A percentile compares a stretch with the other conserved stretches of the same genome.
Evolutionary conservation across 2,329 filamentous ascomycete genomes (phyloP).

Genomic region (Colletotrichum sp.): DNA sequence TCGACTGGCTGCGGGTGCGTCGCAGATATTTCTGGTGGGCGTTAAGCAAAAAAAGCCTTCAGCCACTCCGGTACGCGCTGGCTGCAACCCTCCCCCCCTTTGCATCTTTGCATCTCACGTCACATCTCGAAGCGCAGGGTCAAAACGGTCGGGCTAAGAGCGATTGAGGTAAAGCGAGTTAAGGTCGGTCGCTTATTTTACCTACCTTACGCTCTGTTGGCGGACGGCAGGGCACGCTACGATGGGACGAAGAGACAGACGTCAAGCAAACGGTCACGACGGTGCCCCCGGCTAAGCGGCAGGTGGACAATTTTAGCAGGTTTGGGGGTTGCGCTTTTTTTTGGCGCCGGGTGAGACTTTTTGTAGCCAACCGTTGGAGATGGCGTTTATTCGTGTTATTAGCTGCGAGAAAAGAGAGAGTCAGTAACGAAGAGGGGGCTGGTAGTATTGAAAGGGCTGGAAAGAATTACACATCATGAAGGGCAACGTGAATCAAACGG

Average conservation of each 20-base stretch:
- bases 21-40: conserved; percentile 6
- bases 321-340: background rate
- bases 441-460: background rate
- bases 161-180: background rate
- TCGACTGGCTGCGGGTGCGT: conserved; percentile 3
- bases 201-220: background rate
- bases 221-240: background rate
- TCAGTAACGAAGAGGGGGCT: background rate
- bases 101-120: background rate
- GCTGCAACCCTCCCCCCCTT: background rate
- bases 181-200: background rate
- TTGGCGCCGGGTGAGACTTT: background rate
- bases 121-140: conserved; percentile 1
- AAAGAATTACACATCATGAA: background rate
- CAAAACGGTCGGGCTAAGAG: conserved; percentile 5
- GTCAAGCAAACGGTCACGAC: conserved; percentile 1
- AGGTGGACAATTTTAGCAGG: background rate
- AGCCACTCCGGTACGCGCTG: background rate
- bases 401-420: background rate
- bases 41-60: background rate
- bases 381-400: background rate
- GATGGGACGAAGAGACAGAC: conserved; percentile 1
- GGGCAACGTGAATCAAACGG: background rate
- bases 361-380: background rate
- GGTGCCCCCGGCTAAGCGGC: background rate